These are phyloP conservation scores for Laetiporus sulphureus DNA, from an alignment of 1,284 basidiomycete species.

Conservation along the genomic window DNA sequence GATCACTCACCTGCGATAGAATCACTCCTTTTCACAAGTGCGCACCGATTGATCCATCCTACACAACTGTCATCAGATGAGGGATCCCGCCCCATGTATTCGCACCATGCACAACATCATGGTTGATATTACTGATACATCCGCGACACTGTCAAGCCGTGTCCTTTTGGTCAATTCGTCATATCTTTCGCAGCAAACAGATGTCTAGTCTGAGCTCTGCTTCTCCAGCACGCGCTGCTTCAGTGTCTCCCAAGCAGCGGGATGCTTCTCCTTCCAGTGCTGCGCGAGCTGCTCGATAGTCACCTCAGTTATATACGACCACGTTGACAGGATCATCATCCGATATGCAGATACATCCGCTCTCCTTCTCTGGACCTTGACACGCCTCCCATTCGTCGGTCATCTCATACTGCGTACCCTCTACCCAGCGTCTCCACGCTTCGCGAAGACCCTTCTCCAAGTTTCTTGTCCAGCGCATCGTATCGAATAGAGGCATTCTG, in stretches of 20 bases:
- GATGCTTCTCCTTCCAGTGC: conserved; percentile 20
- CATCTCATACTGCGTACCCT: conserved; percentile 39
- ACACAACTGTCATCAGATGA: too few relatives aligned
- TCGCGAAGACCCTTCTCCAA: conserved; percentile 44
- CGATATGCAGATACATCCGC: conserved; percentile 35
- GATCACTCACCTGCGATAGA: neutral
- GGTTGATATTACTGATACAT: too few relatives aligned
- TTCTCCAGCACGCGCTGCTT: too few relatives aligned
- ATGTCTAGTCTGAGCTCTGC: too few relatives aligned
- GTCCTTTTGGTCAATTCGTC: too few relatives aligned
- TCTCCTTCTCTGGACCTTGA: conserved; percentile 26
- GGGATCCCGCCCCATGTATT: too few relatives aligned
- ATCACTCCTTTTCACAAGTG: too few relatives aligned
- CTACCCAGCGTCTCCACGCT: conserved; percentile 53
- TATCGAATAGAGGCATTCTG: conserved; percentile 48
- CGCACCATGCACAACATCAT: too few relatives aligned
- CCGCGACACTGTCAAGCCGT: too few relatives aligned
- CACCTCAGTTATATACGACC: conserved; percentile 10
- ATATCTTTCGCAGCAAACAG: too few relatives aligned
- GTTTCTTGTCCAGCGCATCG: conserved; percentile 45
- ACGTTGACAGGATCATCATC: conserved; percentile 29
- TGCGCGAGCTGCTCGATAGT: conserved; percentile 23
- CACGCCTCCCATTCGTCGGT: conserved; percentile 31
- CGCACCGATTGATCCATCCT: too few relatives aligned
- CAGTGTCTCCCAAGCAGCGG: conserved; percentile 18